Percentiles rank a stretch among this genome's conserved stretches.
Conservation (phyloP, 202 grass and related monocot species). For the Panicum hallii region DNA sequence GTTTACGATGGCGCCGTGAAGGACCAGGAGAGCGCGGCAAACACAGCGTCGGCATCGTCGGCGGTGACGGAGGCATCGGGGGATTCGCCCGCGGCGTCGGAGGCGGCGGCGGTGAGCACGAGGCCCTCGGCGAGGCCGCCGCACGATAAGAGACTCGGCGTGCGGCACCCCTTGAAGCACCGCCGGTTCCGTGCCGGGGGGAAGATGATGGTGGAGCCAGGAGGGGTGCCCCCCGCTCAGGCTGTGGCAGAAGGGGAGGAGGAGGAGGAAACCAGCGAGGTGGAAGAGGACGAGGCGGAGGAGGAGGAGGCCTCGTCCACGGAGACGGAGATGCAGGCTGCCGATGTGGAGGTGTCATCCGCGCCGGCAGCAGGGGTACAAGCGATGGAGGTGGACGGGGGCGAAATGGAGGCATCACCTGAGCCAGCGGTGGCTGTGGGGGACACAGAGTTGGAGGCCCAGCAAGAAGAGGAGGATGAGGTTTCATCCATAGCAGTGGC, state of each 20-base stretch:
- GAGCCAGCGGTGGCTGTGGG: slow-evolving; percentile 26
- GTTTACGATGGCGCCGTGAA: slow-evolving; percentile 78
- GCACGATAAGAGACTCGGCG: slow-evolving; percentile 65
- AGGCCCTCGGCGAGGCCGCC: slow-evolving; percentile 24
- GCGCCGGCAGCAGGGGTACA: background rate
- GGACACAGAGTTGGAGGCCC: slow-evolving; percentile 20
- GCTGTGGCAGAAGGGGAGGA: slow-evolving; percentile 4
- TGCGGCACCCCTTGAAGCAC: slow-evolving; percentile 69
- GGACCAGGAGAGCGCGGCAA: slow-evolving; percentile 57
- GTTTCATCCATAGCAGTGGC: slow-evolving; percentile 28
- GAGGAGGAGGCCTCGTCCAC: slow-evolving; percentile 25
- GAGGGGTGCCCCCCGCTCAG: slow-evolving; percentile 33
- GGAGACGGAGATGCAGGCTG: slow-evolving; percentile 9
- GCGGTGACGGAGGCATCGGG: slow-evolving; percentile 20
- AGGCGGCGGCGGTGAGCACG: background rate
- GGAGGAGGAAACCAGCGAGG: slow-evolving; percentile 37
- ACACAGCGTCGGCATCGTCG: slow-evolving; percentile 29
- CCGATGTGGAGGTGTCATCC: slow-evolving; percentile 29
- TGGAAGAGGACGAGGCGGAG: slow-evolving; percentile 38
- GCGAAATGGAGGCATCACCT: slow-evolving; percentile 39
- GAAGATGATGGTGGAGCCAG: slow-evolving; percentile 72
- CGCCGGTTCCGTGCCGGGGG: slow-evolving; percentile 55
- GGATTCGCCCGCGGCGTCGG: slow-evolving; percentile 17
- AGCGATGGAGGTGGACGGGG: slow-evolving; percentile 44
- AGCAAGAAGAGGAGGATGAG: slow-evolving; percentile 34